Evolutionary conservation across 257 asterid genomes (phyloP).

Genomic region (Dorcoceras hygrometricum): DNA sequence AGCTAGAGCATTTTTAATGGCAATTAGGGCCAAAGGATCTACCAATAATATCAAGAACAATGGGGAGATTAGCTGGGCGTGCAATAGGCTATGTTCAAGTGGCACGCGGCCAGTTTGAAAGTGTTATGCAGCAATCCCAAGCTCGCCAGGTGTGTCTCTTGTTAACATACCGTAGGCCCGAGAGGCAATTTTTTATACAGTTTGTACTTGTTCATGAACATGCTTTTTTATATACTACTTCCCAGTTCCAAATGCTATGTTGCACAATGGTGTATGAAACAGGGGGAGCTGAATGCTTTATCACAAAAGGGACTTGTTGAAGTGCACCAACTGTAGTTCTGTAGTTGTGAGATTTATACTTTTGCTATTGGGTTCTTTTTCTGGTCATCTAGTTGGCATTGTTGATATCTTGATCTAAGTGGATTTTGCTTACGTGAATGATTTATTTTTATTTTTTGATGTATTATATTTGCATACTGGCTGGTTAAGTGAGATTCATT

Average conservation of each 20-base stretch:
- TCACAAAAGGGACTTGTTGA: not conserved
- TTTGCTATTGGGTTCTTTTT: conserved; percentile 1
- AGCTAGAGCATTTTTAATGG: conserved; percentile 8
- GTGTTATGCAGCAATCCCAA: conserved; percentile 83
- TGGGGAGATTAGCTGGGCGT: conserved; percentile 83
- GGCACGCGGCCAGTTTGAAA: conserved; percentile 84
- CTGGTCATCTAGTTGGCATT: not conserved
- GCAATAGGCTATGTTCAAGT: conserved; percentile 79
- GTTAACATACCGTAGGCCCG: not conserved
- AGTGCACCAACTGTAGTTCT: not conserved
- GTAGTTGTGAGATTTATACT: not conserved
- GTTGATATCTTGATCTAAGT: conserved; percentile 3
- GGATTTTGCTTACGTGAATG: not conserved
- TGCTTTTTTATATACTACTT: too few species aligned
- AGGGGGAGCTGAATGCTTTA: not conserved
- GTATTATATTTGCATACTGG: not conserved
- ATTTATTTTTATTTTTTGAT: not conserved
- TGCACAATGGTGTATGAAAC: not conserved
- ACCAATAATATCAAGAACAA: conserved; percentile 68
- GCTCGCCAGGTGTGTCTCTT: conserved; percentile 60
- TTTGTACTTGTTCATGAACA: not conserved
- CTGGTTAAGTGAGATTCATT: not conserved
- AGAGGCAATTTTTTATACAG: too few species aligned
- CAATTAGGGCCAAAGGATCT: conserved; percentile 82
- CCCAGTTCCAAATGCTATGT: too few species aligned